These are phyloP conservation scores for Suillus discolor DNA, from an alignment of 768 basidiomycete genomes.

Conservation along the genomic window DNA sequence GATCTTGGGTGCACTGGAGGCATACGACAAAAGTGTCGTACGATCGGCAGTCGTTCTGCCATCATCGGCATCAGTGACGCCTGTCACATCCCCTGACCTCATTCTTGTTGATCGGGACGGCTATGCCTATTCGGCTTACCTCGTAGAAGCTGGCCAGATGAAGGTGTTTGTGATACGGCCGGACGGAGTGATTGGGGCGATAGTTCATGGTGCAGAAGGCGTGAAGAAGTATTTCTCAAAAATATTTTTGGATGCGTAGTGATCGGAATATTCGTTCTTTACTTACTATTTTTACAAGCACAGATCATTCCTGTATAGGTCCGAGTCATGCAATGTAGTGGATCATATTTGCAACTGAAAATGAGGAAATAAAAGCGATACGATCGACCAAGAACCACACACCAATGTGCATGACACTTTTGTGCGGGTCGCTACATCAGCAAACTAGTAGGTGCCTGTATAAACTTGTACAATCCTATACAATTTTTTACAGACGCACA, in stretches of 20 bases:
- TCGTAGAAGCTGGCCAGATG: conserved; percentile 29
- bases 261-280: not conserved
- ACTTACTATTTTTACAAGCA: no score
- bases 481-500: no score
- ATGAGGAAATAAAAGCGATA: no score
- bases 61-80: not conserved
- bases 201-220: conserved; percentile 25
- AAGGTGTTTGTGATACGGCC: conserved; percentile 36
- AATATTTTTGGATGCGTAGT: not conserved
- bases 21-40: not conserved
- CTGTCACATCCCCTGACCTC: conserved; percentile 19
- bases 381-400: no score
- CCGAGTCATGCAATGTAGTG: no score
- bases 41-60: conserved; percentile 8
- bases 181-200: conserved; percentile 26
- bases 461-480: no score
- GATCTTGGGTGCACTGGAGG: not conserved
- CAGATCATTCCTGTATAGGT: no score
- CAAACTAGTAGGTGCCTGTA: no score
- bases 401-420: no score
- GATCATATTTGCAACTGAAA: no score
- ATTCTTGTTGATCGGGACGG: conserved; percentile 37
- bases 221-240: conserved; percentile 3
- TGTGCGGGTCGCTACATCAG: no score
- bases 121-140: conserved; percentile 40